phyloP scores from a whole-genome alignment of 345 rosid species.

The Aegle marmelos region DNA sequence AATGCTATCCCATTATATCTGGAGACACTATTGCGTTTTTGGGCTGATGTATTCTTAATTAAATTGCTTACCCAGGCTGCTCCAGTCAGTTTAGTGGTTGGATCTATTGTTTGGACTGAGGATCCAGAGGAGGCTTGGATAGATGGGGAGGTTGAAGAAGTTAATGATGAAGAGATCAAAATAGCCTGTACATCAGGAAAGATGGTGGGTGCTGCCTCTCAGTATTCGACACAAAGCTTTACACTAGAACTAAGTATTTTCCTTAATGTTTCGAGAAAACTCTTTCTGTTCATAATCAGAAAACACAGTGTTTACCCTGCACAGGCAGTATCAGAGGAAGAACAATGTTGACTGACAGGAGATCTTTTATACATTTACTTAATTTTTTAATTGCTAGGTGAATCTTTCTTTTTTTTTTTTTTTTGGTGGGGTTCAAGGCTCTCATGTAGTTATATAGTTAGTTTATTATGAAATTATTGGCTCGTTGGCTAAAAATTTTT shows the following conservation, averaged over 20 bases:
- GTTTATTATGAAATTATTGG: neutral
- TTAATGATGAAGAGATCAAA: slow-evolving; percentile 52
- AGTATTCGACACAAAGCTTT: neutral
- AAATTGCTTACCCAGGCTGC: slow-evolving; percentile 45
- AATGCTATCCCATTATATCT: slow-evolving; percentile 5
- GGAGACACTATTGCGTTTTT: neutral
- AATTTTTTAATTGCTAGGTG: neutral
- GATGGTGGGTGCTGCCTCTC: slow-evolving; percentile 44
- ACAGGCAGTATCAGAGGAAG: too few relatives aligned
- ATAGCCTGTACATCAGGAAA: slow-evolving; percentile 60
- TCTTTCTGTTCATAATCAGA: neutral
- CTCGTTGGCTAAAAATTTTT: neutral
- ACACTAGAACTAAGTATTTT: neutral
- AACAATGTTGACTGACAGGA: too few relatives aligned
- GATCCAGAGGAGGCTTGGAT: slow-evolving; percentile 82
- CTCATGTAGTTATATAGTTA: neutral
- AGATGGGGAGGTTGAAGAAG: slow-evolving; percentile 78
- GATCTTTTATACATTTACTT: neutral
- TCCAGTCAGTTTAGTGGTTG: slow-evolving; percentile 46
- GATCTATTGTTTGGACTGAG: slow-evolving; percentile 87
- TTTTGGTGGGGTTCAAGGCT: neutral
- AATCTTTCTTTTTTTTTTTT: neutral
- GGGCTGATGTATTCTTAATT: slow-evolving; percentile 11
- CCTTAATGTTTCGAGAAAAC: neutral
- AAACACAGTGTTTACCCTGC: too few relatives aligned